Conservation (phyloP, 2,329 filamentous ascomycete genomes). For the Aspergillus flavus region DNA sequence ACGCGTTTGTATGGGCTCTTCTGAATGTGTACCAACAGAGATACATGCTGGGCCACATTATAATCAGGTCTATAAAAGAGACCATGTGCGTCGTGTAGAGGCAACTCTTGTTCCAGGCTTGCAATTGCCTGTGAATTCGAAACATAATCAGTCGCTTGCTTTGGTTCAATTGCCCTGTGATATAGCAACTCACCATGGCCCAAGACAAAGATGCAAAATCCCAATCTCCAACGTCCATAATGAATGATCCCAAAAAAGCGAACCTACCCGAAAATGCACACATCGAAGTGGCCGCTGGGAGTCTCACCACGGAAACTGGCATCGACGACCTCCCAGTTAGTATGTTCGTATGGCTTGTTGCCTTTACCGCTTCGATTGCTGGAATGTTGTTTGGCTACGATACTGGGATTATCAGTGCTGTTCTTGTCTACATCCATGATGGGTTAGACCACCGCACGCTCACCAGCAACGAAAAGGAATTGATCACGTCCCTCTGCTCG, state of each 20-base stretch:
- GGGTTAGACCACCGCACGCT: not conserved
- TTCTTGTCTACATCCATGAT: not conserved
- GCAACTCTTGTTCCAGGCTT: not conserved
- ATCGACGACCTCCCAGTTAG: constrained; percentile 44
- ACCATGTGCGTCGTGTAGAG: not conserved
- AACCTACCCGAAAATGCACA: not conserved
- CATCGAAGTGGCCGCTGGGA: not conserved
- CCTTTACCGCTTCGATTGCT: constrained; percentile 38
- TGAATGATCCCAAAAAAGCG: not conserved
- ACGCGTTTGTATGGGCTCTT: not conserved
- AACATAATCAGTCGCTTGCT: not conserved
- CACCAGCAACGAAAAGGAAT: not conserved
- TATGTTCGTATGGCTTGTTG: constrained; percentile 43
- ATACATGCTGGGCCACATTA: not conserved
- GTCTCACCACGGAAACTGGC: not conserved
- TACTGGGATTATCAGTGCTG: constrained; percentile 1
- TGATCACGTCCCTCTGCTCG: not conserved
- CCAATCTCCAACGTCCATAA: not conserved
- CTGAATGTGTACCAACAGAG: not conserved
- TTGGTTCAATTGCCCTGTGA: not conserved
- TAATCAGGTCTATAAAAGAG: not conserved
- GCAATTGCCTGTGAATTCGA: not conserved
- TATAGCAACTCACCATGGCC: not conserved
- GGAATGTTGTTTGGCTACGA: constrained; percentile 27
- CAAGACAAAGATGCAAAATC: not conserved